A percentile compares a stretch with the other conserved stretches of the same genome.
Evolutionary conservation across 371 early-diverging fungal species (phyloP).

Genomic region (Mortierella sp.): DNA sequence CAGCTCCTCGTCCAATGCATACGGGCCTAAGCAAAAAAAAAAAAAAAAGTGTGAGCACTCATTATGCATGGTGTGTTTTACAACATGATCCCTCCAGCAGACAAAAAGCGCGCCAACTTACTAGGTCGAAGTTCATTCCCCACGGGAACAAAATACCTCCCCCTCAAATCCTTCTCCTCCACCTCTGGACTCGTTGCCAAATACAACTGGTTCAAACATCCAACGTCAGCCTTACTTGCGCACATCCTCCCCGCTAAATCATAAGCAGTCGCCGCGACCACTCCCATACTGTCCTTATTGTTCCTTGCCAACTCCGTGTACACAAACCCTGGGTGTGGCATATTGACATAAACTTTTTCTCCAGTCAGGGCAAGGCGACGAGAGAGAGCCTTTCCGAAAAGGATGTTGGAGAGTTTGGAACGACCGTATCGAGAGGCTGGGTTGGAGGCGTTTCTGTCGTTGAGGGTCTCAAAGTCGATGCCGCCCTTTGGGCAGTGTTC

Average conservation of each 20-base stretch:
- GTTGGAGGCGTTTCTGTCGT: conserved; percentile 35
- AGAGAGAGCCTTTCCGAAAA: conserved; percentile 70
- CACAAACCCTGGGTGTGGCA: conserved; percentile 53
- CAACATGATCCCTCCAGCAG: background rate
- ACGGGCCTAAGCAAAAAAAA: conserved; percentile 1
- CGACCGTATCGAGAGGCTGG: conserved; percentile 55
- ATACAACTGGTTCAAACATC: conserved; percentile 74
- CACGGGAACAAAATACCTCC: conserved; percentile 47
- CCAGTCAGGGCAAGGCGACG: conserved; percentile 32
- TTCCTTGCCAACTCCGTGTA: conserved; percentile 44
- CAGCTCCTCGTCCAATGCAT: conserved; percentile 31
- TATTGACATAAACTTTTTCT: conserved; percentile 51
- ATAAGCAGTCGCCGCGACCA: conserved; percentile 14
- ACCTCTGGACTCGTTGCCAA: conserved; percentile 72
- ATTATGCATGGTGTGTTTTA: background rate
- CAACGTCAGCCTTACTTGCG: conserved; percentile 48
- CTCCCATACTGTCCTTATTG: conserved; percentile 37
- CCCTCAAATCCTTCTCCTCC: conserved; percentile 39
- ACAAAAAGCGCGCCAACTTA: too few species aligned
- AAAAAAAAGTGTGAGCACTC: background rate
- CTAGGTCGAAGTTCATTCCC: conserved; percentile 49
- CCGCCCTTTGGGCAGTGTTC: conserved; percentile 46
- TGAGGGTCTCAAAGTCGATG: conserved; percentile 56
- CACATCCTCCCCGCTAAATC: conserved; percentile 40
- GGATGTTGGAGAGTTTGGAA: conserved; percentile 76